Conservation (phyloP, 805 yeast species). For the Candida taoyuanica region DNA sequence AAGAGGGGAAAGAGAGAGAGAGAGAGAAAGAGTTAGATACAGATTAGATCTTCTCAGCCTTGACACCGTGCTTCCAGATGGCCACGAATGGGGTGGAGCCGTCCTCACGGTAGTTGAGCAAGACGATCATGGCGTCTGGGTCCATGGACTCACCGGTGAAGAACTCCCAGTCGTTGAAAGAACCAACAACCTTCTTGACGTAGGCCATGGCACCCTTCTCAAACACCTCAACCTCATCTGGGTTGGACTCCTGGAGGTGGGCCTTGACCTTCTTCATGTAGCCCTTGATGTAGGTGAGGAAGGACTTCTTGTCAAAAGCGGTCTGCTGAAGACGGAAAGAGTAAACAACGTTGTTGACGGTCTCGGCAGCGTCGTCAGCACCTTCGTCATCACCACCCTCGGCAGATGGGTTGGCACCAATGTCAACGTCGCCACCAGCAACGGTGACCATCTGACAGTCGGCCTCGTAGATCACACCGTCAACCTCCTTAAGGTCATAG, state of each 20-base stretch:
- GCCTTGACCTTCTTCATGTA: constrained; percentile 98
- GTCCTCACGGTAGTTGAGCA: constrained; percentile 99
- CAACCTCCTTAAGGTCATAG: constrained; percentile 83
- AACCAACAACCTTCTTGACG: constrained; percentile 92
- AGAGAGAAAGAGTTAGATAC: neutral
- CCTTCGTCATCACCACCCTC: constrained; percentile 82
- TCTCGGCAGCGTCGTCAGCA: constrained; percentile 77
- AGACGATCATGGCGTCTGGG: constrained; percentile 98
- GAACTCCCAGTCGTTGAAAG: constrained; percentile 99
- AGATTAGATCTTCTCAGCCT: constrained; percentile 79
- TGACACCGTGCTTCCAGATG: constrained; percentile 98
- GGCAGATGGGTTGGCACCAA: constrained; percentile 99
- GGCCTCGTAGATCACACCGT: constrained; percentile 92
- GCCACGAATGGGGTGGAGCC: constrained; percentile 97
- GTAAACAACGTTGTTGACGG: constrained; percentile 97
- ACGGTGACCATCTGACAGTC: constrained; percentile 91
- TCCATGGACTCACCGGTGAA: constrained; percentile 99
- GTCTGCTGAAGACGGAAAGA: constrained; percentile 98
- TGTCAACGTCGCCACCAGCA: constrained; percentile 89
- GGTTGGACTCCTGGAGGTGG: constrained; percentile 80
- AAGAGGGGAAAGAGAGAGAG: no score
- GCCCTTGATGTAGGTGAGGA: constrained; percentile 93
- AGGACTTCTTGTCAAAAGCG: constrained; percentile 95
- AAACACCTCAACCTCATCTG: constrained; percentile 81
- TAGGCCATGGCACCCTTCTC: constrained; percentile 97